phyloP scores from a whole-genome alignment of 2,329 filamentous ascomycete genomes.

The Aspergillaceae sp. region DNA sequence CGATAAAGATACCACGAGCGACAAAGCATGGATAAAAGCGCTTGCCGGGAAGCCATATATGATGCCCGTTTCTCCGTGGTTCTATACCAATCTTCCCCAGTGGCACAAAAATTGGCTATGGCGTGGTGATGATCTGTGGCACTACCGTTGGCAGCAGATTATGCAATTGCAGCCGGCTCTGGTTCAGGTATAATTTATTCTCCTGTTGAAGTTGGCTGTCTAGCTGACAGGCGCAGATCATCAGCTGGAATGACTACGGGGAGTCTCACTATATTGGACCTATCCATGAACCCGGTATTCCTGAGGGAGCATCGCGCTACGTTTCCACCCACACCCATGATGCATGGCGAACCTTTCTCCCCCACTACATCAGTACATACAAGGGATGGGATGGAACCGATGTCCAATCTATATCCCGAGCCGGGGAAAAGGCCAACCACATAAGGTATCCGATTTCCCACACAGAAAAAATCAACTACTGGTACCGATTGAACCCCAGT shows the following conservation, averaged over 20 bases:
- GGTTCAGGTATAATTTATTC: constrained; percentile 30
- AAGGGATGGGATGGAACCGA: constrained; percentile 17
- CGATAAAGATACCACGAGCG: constrained; percentile 28
- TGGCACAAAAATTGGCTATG: constrained; percentile 57
- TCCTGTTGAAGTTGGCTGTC: background rate
- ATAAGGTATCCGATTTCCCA: constrained; percentile 8
- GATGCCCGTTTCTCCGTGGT: constrained; percentile 52
- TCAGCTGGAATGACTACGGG: constrained; percentile 55
- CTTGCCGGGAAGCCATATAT: constrained; percentile 38
- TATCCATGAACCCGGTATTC: constrained; percentile 40
- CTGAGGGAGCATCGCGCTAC: constrained; percentile 35
- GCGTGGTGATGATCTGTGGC: constrained; percentile 54
- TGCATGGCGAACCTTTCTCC: constrained; percentile 22
- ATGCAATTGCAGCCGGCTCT: constrained; percentile 43
- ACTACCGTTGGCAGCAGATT: constrained; percentile 49
- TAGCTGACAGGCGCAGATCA: constrained; percentile 31
- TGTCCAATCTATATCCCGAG: constrained; percentile 21
- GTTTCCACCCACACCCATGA: constrained; percentile 18
- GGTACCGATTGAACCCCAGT: constrained; percentile 28
- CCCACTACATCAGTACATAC: constrained; percentile 30
- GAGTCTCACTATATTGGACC: constrained; percentile 53
- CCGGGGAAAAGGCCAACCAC: constrained; percentile 35
- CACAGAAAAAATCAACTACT: constrained; percentile 25
- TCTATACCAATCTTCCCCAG: constrained; percentile 47
- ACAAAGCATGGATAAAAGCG: constrained; percentile 34